Evolutionary conservation across 2,329 filamentous ascomycete genomes (phyloP), one percentile per base, ranked within the genome.

Genomic region (Magnaporthales sp.): DNA sequence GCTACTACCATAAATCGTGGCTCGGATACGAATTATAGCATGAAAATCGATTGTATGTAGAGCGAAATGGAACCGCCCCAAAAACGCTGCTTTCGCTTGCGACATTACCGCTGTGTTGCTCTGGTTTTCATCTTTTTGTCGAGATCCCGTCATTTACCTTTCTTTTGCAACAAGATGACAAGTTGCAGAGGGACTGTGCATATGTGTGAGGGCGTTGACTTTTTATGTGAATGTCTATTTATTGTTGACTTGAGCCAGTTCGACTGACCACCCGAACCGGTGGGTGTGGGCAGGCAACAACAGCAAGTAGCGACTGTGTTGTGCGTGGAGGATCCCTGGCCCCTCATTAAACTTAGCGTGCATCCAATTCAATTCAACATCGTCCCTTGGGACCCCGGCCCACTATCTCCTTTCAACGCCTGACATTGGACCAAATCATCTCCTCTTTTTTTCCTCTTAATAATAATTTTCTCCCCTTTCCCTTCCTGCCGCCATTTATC

Each of bases 261-360:
- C 38, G 38, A 46, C 38, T 46, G 38, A 19, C n/a, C n/a, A 13
- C 38, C 38, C 38, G 15, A 46, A 46, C 38, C 38, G n/a, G 32
- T 46, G 15, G 38, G 15, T 46, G 38, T 15, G 2, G 15, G 38
- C 38, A 19, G 15, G 38, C 38, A 46, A 19, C 56, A 60, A 6
- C 56, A 60, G 54, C 54, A 58, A 3, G 4, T 27, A 60, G 54
- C 54, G 19, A 60, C 8, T 56, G n/a, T 30, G 19, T 31, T 19
- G 58, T 46, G 29, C 51, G 31, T 22, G 27, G 61, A 63, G 61
- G 67, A 71, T 72, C 71, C 69, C 71, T 73, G 71, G 72, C 71
- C 68, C 71, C 74, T 79, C 76, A 78, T 77, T 76, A 76, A 78
- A 78, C 75, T 76, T 79, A 79, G 77, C 77, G 77, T 74, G 38